A percentile compares a stretch with the other conserved stretches of the same genome.
Evolutionary conservation across 148 eudicot genomes (phyloP).

Genomic region (Vaccinium corymbosum): DNA sequence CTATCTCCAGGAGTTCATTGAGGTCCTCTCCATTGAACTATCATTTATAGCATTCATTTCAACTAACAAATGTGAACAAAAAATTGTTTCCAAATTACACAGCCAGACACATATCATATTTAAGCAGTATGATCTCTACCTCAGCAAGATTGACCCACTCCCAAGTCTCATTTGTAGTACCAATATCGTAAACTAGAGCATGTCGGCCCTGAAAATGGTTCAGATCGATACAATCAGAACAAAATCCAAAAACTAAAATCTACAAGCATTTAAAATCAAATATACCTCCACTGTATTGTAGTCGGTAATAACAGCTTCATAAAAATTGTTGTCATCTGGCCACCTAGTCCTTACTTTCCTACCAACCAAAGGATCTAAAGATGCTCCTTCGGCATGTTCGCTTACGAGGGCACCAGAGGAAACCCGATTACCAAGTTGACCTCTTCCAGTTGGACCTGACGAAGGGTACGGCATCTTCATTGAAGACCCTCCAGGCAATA

Average conservation of each 20-base stretch:
- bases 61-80: background rate
- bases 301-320: conserved; percentile 54
- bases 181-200: conserved; percentile 52
- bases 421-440: conserved; percentile 38
- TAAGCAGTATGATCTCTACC: conserved; percentile 30
- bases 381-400: conserved; percentile 38
- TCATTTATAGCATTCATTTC: background rate
- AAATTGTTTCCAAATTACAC: background rate
- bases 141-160: conserved; percentile 63
- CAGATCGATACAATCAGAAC: conserved; percentile 17
- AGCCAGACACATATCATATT: background rate
- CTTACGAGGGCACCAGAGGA: conserved; percentile 31
- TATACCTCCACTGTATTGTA: conserved; percentile 47
- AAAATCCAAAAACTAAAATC: background rate
- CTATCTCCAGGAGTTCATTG: background rate
- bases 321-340: conserved; percentile 73
- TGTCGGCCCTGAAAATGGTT: conserved; percentile 42
- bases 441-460: conserved; percentile 43
- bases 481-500: conserved; percentile 34
- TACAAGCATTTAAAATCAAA: background rate
- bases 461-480: conserved; percentile 40
- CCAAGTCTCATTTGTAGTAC: conserved; percentile 52
- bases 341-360: conserved; percentile 65
- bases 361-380: conserved; percentile 46
- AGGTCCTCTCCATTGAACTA: background rate